These are phyloP conservation scores for Solanum phureja DNA, from an alignment of 257 asterid genomes.

Conservation along the genomic window DNA sequence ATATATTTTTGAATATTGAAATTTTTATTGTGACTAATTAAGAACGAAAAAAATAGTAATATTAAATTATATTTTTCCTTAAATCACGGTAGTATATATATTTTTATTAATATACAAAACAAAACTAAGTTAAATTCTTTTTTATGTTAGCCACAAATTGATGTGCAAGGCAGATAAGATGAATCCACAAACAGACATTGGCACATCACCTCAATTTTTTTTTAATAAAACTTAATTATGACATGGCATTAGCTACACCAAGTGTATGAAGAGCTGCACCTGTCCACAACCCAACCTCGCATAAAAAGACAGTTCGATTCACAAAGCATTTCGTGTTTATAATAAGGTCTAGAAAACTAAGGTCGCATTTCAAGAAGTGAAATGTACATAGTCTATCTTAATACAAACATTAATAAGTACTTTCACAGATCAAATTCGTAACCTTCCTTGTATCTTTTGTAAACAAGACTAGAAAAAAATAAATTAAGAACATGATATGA, in stretches of 20 bases:
- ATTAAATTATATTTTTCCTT: not conserved
- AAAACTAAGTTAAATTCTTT: not conserved
- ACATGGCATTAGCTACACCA: not conserved
- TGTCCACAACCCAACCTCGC: not conserved
- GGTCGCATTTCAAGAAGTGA: fast-evolving
- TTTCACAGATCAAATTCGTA: not conserved
- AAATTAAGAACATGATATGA: not conserved
- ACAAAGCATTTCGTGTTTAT: not conserved
- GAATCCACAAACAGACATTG: not conserved
- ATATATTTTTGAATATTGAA: too few species aligned
- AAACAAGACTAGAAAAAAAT: not conserved
- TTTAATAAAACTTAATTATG: not conserved
- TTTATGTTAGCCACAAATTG: not conserved
- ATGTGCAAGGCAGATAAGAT: not conserved
- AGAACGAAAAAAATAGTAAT: not conserved
- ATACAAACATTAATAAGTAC: not conserved
- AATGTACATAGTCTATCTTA: fast-evolving
- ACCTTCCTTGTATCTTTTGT: not conserved
- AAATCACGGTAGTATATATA: not conserved
- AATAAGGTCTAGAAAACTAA: fast-evolving
- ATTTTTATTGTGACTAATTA: not conserved
- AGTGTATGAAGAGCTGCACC: not conserved
- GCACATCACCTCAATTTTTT: not conserved
- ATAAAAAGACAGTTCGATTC: not conserved
- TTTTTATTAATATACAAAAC: not conserved